Evolutionary conservation across 2,329 filamentous ascomycete species (phyloP), one percentile per base, ranked within the genome.

Genomic region (Dendrostoma leiphaemia): DNA sequence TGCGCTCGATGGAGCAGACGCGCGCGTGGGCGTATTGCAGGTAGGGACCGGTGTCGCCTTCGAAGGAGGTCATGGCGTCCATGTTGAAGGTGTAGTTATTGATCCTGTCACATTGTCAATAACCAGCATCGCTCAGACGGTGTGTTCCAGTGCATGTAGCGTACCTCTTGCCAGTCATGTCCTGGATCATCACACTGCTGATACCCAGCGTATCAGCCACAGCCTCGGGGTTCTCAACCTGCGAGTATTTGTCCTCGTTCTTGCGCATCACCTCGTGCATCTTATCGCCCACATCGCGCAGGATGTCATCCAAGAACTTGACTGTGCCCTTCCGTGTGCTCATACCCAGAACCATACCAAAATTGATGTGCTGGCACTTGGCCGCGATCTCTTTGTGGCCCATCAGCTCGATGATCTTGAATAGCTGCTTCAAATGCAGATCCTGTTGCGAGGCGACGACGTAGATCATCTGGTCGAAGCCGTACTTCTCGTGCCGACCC

Each of bases 221-320:
- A 51, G 83, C 81, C 51, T 84, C 85, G 0, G 93, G 93, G 69
- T 97, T 79, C 65, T 87, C 89, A 19, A 99, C 87, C 72, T 97
- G 91, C 53, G 84, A 75, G 72, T 97, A 99, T 78, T 99, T 99
- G 67, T 82, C 79, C 64, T 89, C 81, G 71, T 97, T 97, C 76
- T 88, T 88, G 72, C 78, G 84, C 94, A 99, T 99, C 48, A 95
- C 90, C 58, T 96, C 90, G 78, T 97, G 93, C 94, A 99, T 99
- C 74, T 92, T 90, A 52, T 97, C 93, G 64, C 84, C 86, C 7
- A 95, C 91, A 63, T 92, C 89, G 37, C 82, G 79, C 54, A 92
- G 77, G 62, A 91, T 90, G 62, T 89, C 86, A 63, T 86, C 78
- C 37, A 83, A 67, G 74, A 90, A 90, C 71, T 89, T 89, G 63